Evolutionary conservation across 1,284 basidiomycete species (phyloP), one percentile per base, ranked within the genome.

Genomic region (Sporisorium exsertum): DNA sequence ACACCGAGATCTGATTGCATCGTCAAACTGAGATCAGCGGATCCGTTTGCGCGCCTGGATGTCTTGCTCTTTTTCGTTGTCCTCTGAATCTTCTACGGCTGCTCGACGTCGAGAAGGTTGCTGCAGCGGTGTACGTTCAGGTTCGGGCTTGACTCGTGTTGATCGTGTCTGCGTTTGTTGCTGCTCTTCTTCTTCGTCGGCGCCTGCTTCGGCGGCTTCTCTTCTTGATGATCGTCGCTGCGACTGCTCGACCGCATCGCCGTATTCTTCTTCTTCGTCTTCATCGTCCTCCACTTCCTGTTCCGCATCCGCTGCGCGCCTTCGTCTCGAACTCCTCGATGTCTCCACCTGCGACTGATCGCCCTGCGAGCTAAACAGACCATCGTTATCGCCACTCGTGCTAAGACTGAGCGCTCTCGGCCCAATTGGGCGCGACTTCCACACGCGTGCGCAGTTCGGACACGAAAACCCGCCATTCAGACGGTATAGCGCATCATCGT

Each of bases 291-390:
- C 67, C 5, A 46, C 61, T 15, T 86, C 86, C 2, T 86, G 84
- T 10, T 63, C 64, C 1, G 85, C 85, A 1, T 87, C 86, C 16
- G 33, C 42, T 1, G 13, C 35, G 85, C 55, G 58, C 35, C 45
- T 46, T 32, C 33, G 32, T 45, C 58, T 49, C 27, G 56, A 29
- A 22, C 60, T 22, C 52, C 67, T 43, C 22, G 52, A 20, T n/a
- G 40, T 32, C 22, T 27, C 54, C 3, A 35, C 32, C 54, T 57
- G 59, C 22, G 60, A 59, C 5, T 9, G 16, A 3, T 61, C 66
- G 5, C 49, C 54, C 37, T 61, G 62, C 22, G 62, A 61, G 40
- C 55, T 49, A 16, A 65, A 54, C 27, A 51, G 8, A 0, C 50
- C 55, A n/a, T 58, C 62, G 8, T 53, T 20, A 18, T 46, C 52